A percentile compares a stretch with the other conserved stretches of the same genome.
These are phyloP conservation scores for Tuber umbilicatum DNA, from an alignment of 495 filamentous ascomycete species.

Conservation along the genomic window DNA sequence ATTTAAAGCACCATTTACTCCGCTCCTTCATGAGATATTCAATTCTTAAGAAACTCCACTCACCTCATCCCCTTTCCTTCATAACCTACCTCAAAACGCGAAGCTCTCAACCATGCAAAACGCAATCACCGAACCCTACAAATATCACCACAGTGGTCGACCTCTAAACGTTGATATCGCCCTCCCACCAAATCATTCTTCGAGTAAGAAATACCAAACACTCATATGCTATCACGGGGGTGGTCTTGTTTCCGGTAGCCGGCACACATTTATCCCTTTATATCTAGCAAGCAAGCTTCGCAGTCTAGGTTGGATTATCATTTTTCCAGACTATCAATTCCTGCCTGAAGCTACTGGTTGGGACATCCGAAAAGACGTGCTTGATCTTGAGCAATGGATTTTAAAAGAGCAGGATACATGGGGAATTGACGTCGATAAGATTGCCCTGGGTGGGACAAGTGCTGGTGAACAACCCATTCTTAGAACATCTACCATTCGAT, in stretches of 20 bases:
- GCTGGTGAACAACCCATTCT: neutral
- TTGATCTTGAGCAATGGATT: conserved; percentile 3
- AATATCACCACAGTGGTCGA: neutral
- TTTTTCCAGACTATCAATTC: neutral
- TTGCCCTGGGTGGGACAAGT: neutral
- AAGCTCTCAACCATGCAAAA: neutral
- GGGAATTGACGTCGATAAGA: neutral
- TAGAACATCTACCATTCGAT: neutral
- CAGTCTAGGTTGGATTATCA: neutral
- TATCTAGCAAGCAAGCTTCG: neutral
- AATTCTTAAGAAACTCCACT: neutral
- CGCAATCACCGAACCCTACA: neutral
- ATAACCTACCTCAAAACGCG: neutral
- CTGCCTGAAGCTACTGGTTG: neutral
- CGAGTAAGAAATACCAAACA: neutral
- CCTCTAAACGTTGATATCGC: conserved; percentile 1
- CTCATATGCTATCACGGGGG: neutral
- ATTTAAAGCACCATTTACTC: neutral
- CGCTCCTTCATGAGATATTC: neutral
- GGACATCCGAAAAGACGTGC: neutral
- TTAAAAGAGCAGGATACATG: neutral
- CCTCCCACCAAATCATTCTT: neutral
- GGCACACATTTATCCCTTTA: neutral
- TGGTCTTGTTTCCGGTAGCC: neutral
- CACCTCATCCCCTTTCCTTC: neutral